Evolutionary conservation across 108 stramenopile species (phyloP).

Genomic region (Nannochloropsis salina): DNA sequence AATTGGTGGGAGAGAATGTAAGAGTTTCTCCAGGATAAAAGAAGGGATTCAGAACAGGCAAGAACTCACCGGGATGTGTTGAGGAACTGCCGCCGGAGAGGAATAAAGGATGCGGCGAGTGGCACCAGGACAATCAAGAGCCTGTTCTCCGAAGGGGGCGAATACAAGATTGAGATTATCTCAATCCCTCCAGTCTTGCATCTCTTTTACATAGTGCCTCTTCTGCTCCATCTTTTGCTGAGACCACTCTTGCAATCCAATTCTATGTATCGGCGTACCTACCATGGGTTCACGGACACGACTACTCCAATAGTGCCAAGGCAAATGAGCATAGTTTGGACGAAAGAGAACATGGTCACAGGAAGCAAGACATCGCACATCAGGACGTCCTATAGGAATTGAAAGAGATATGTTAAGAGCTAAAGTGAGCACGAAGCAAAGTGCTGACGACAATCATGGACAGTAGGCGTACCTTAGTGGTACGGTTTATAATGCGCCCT

Average conservation of each 20-base stretch:
- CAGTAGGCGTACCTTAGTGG: not conserved
- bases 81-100: slow-evolving; percentile 72
- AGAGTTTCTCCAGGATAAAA: not conserved
- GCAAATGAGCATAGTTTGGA: slow-evolving; percentile 62
- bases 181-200: not conserved
- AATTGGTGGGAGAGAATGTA: slow-evolving; percentile 51
- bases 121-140: slow-evolving; percentile 43
- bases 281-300: slow-evolving; percentile 49
- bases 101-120: slow-evolving; percentile 61
- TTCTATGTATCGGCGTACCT: slow-evolving; percentile 13
- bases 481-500: slow-evolving; percentile 74
- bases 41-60: not conserved
- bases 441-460: too few species aligned
- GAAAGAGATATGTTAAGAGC: not conserved
- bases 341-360: slow-evolving; percentile 61
- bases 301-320: slow-evolving; percentile 70
- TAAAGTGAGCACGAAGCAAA: too few species aligned
- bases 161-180: not conserved
- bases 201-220: not conserved
- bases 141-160: not conserved
- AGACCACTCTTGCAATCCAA: not conserved
- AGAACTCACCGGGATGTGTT: slow-evolving; percentile 42
- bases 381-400: slow-evolving; percentile 72
- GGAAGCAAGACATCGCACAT: slow-evolving; percentile 77
- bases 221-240: not conserved